A percentile compares a stretch with the other conserved stretches of the same genome.
Evolutionary conservation across 2,329 filamentous ascomycete genomes (phyloP).

Genomic region (Acarospora socialis): DNA sequence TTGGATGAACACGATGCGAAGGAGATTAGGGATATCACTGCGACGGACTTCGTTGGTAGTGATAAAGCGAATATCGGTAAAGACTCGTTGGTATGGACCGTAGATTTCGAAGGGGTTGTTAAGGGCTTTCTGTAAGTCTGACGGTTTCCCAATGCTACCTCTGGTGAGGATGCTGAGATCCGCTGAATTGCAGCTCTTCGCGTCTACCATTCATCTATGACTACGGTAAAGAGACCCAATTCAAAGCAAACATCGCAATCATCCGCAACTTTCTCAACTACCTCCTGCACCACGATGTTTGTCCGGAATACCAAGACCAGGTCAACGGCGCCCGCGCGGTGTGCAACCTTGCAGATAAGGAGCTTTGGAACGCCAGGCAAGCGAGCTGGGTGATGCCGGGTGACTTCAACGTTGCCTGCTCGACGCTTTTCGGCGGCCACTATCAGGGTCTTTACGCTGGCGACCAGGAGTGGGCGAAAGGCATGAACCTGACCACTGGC

Average conservation of each 20-base stretch:
- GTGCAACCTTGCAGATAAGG: slow-evolving; percentile 51
- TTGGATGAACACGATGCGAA: slow-evolving; percentile 47
- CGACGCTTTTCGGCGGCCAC: slow-evolving; percentile 49
- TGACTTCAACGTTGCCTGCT: slow-evolving; percentile 64
- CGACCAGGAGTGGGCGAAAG: slow-evolving; percentile 27
- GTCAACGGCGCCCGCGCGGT: slow-evolving; percentile 51
- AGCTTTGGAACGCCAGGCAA: slow-evolving; percentile 47
- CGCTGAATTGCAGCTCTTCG: slow-evolving; percentile 31
- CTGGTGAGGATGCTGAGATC: slow-evolving; percentile 1
- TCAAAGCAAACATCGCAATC: slow-evolving; percentile 50
- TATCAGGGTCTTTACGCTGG: slow-evolving; percentile 30
- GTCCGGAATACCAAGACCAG: slow-evolving; percentile 60
- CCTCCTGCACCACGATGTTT: slow-evolving; percentile 69
- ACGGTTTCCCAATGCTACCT: background rate
- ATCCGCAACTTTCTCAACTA: slow-evolving; percentile 84
- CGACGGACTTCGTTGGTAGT: slow-evolving; percentile 44
- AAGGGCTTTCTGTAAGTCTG: slow-evolving; percentile 60
- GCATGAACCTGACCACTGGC: slow-evolving; percentile 19
- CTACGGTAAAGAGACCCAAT: slow-evolving; percentile 37
- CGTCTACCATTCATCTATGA: slow-evolving; percentile 43
- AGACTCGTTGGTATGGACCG: slow-evolving; percentile 44
- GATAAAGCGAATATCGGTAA: slow-evolving; percentile 28
- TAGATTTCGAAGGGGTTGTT: slow-evolving; percentile 68
- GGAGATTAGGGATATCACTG: slow-evolving; percentile 49
- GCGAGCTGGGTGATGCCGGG: slow-evolving; percentile 50